Evolutionary conservation across 345 rosid species (phyloP).

Genomic region (Capsella bursapastoris): DNA sequence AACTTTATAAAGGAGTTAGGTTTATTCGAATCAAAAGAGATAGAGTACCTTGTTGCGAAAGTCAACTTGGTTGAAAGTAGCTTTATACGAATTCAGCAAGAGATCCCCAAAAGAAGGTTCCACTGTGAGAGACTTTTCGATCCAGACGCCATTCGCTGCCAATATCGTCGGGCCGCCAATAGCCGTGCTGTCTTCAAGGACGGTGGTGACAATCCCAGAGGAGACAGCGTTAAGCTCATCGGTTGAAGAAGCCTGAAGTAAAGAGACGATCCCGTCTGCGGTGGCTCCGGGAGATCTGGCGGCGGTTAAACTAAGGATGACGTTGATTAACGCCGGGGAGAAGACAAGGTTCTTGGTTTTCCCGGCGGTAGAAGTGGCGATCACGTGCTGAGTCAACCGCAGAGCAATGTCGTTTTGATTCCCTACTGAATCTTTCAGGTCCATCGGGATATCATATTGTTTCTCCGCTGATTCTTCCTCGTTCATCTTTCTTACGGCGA

Average conservation of each 20-base stretch:
- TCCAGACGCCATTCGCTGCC: constrained; percentile 66
- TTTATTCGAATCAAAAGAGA: too few species aligned
- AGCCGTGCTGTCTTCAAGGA: constrained; percentile 66
- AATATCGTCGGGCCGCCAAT: constrained; percentile 64
- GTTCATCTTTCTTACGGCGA: too few species aligned
- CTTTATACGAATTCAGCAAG: constrained; percentile 55
- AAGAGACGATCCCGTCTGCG: constrained; percentile 58
- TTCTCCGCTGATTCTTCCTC: too few species aligned
- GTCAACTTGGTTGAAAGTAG: constrained; percentile 62
- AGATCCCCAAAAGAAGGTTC: constrained; percentile 62
- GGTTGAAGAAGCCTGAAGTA: constrained; percentile 60
- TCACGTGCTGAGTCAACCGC: constrained; percentile 49
- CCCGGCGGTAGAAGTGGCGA: constrained; percentile 45
- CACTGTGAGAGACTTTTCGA: constrained; percentile 56
- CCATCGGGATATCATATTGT: too few species aligned
- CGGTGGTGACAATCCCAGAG: constrained; percentile 55
- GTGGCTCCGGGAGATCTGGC: constrained; percentile 55
- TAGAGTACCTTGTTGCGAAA: constrained; percentile 73
- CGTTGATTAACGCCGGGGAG: constrained; percentile 72
- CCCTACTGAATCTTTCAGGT: constrained; percentile 34
- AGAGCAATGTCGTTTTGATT: constrained; percentile 62
- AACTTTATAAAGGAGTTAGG: background rate
- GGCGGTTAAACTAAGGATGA: constrained; percentile 64
- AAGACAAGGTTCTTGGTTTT: constrained; percentile 58
- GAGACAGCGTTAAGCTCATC: constrained; percentile 61